Evolutionary conservation across 164 flowering plant genomes (phyloP), one percentile per base, ranked within the genome.

Genomic region (Kingdonia uniflora): DNA sequence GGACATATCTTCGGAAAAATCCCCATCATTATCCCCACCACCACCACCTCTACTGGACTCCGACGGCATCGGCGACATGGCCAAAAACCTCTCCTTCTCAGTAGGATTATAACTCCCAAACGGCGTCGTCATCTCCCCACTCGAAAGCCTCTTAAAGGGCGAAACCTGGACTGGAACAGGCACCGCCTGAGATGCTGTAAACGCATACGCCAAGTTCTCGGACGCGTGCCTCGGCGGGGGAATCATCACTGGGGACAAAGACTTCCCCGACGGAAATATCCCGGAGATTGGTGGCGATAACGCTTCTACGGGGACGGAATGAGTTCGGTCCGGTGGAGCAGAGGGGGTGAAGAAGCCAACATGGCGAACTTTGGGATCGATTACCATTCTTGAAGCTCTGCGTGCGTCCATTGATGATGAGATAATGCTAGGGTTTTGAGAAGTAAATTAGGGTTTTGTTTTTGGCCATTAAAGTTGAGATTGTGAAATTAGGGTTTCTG

Each of bases 321-420:
- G 75, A 0, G 74, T 48, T 14, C 80, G 68, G n/a, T 64, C 71
- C 7, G 77, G 77, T 19, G 69, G 71, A 14, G 70, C 71, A 25
- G 56, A 68, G 14, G 82, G 79, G 4, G 95, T 64, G 56, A 80
- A 68, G 67, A 86, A 86, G 16, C 95, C 95, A 19, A 86, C 91
- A 15, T 81, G 87, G 19, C 95, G 90, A 22, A 86, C 78, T 61
- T 74, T 86, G 14, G 95, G 95, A 45, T 82, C 80, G 69, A 71
- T 71, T 25, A 79, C 90, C 55, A 52, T 63, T 49, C 75, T 67
- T 2, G 76, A 52, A 22, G 62, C 57, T 38, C 81, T 69, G 26
- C 84, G 82, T 24, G 79, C 61, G 24, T 82, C 88, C 88, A 82
- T 62, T 5, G 39, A 44, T 33, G 16, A 19, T n/a, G 35, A 29